Base-by-base conservation (phyloP, 1,284 basidiomycete species). In the Gymnopus androsaceus region DNA sequence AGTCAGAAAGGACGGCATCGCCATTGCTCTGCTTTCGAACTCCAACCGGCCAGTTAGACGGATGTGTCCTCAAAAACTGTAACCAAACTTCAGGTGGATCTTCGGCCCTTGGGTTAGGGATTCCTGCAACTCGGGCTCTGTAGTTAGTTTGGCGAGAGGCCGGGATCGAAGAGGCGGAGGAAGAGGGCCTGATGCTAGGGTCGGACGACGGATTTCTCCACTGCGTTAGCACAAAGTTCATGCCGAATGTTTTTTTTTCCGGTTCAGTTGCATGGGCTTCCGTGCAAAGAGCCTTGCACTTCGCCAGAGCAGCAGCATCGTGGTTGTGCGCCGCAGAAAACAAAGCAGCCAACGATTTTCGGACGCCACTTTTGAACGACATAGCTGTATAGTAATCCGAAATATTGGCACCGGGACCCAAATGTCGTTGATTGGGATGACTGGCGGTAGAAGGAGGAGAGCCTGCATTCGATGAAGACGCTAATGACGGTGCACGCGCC, bases 41-140 rank as follows among this genome's bases (percentile, higher is more conserved):
- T 51, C 77, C 77, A 51, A 72, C 73, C 4, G 77, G 77, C 67
- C 75, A 78, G 1, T 76, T 78, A 49, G 67, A 67, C 3, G 66
- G 72, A 52, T 79, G 74, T 27, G 66, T 65, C 8, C 71, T 64
- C 46, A 77, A 72, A 57, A 77, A 79, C 3, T 71, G 69, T 31
- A 71, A 71, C 77, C 77, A 79, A 25, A 64, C 65, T 48, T 78
- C 76, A 11, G 54, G 25, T 3, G 54, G 45, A 25, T 55, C 54
- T 2, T 40, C 47, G 3, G 45, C 8, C 2, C 40, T 50, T 4
- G 57, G 57, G 31, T 59, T 59, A 3, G 28, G 14, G 15, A 38
- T 23, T n/a, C n/a, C n/a, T n/a, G n/a, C n/a, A n/a, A n/a, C n/a
- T n/a, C n/a, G n/a, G n/a, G n/a, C n/a, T n/a, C n/a, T n/a, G n/a